Evolutionary conservation across 768 basidiomycete species (phyloP).

Genomic region (Dioszegia hungarica): DNA sequence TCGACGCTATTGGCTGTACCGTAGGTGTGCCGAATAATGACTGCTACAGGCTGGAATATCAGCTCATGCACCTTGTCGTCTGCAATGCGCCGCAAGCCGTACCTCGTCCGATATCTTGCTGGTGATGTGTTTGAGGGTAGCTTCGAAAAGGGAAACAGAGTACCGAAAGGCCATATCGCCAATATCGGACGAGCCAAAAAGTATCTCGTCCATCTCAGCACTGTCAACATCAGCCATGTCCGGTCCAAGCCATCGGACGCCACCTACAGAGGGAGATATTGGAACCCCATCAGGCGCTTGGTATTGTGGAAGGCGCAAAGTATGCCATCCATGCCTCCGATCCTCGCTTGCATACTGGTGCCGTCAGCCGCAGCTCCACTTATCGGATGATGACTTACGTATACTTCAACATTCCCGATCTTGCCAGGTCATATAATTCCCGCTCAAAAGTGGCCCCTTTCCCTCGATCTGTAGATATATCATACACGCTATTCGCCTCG

Average conservation of each 20-base stretch:
- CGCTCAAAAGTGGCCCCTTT: slow-evolving; percentile 74
- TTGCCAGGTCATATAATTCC: slow-evolving; percentile 82
- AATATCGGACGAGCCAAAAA: slow-evolving; percentile 63
- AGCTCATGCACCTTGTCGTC: too few relatives aligned
- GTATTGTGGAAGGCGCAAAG: slow-evolving; percentile 61
- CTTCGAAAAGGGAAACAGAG: slow-evolving; percentile 67
- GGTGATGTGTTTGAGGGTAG: slow-evolving; percentile 57
- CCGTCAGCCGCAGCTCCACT: background rate
- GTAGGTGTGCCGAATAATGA: slow-evolving; percentile 1
- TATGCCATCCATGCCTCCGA: slow-evolving; percentile 95
- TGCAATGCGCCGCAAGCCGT: background rate
- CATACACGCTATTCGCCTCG: slow-evolving; percentile 74
- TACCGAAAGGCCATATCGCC: slow-evolving; percentile 73
- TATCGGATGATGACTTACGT: slow-evolving; percentile 58
- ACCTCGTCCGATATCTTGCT: background rate
- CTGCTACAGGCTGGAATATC: slow-evolving; percentile 58
- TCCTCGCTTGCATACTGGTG: slow-evolving; percentile 90
- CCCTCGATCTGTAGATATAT: slow-evolving; percentile 64
- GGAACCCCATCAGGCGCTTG: slow-evolving; percentile 81
- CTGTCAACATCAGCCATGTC: slow-evolving; percentile 8
- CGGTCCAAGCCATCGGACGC: background rate
- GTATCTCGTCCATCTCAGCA: slow-evolving; percentile 74
- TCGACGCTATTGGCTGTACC: background rate
- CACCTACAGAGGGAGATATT: slow-evolving; percentile 68
- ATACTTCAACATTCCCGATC: slow-evolving; percentile 92